These are phyloP conservation scores for Carex scoparia DNA, from an alignment of 176 grass and related monocot genomes.

Conservation along the genomic window DNA sequence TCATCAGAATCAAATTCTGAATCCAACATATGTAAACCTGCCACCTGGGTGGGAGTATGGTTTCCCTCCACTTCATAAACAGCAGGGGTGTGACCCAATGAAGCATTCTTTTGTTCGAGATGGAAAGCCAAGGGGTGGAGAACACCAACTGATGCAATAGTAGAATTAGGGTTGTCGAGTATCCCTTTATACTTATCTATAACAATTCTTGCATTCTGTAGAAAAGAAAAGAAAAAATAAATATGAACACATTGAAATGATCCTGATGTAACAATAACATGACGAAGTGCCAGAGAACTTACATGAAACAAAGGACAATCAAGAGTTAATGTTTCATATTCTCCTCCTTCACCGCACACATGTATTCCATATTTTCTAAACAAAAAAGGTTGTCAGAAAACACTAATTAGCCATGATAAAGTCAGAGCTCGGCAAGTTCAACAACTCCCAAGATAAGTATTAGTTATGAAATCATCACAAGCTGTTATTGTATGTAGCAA, in stretches of 20 bases:
- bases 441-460: background rate
- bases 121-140: conserved; percentile 84
- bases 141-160: conserved; percentile 82
- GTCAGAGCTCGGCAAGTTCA: conserved; percentile 1
- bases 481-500: background rate
- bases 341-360: conserved; percentile 95
- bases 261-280: background rate
- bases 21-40: conserved; percentile 25
- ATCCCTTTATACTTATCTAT: conserved; percentile 80
- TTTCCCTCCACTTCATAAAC: conserved; percentile 60
- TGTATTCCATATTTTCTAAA: conserved; percentile 93
- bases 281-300: conserved; percentile 29
- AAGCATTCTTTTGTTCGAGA: conserved; percentile 56
- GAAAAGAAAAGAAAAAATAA: background rate
- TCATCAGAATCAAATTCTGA: conserved; percentile 24
- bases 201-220: conserved; percentile 82
- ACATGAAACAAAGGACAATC: conserved; percentile 95
- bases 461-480: conserved; percentile 5
- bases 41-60: conserved; percentile 17
- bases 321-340: conserved; percentile 98
- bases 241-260: background rate
- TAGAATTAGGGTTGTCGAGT: conserved; percentile 60
- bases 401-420: conserved; percentile 21
- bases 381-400: conserved; percentile 29
- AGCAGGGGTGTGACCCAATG: conserved; percentile 19